A percentile compares a stretch with the other conserved stretches of the same genome.
phyloP scores from a whole-genome alignment of 1,284 basidiomycete genomes.

The Sanghuangporus baumii region DNA sequence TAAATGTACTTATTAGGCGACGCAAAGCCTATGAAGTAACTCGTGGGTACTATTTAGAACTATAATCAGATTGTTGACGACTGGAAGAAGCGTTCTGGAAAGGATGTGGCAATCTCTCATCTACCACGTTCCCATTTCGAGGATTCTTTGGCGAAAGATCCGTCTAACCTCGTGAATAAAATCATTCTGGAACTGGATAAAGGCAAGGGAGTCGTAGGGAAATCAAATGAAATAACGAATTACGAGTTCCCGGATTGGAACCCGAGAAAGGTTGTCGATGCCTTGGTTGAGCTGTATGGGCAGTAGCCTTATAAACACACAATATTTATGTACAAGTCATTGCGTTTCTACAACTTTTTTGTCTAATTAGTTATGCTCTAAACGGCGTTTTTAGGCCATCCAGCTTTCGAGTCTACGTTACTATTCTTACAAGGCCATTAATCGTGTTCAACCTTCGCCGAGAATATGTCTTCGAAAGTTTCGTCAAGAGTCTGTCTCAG shows the following conservation, averaged over 20 bases:
- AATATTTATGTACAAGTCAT: neutral
- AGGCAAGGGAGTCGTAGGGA: slow-evolving; percentile 3
- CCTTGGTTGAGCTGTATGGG: neutral
- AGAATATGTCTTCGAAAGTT: too few relatives aligned
- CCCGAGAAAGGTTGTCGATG: slow-evolving; percentile 10
- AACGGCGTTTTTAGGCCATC: too few relatives aligned
- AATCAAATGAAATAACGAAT: slow-evolving; percentile 9
- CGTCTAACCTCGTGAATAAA: slow-evolving; percentile 1
- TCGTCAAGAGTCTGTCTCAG: too few relatives aligned
- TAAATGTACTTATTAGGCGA: neutral
- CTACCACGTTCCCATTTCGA: slow-evolving; percentile 2
- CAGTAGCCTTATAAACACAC: neutral
- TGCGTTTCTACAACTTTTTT: neutral
- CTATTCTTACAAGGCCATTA: too few relatives aligned
- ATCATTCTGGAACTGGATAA: slow-evolving; percentile 1
- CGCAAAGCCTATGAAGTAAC: neutral
- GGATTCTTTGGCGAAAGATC: slow-evolving; percentile 5
- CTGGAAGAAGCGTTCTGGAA: neutral
- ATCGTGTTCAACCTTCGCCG: too few relatives aligned
- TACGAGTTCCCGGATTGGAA: slow-evolving; percentile 11
- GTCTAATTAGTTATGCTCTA: too few relatives aligned
- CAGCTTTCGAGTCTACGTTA: too few relatives aligned
- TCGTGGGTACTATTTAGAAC: neutral
- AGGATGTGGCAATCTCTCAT: neutral
- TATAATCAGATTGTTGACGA: neutral